A percentile compares a stretch with the other conserved stretches of the same genome.
phyloP scores from a whole-genome alignment of 495 filamentous ascomycete genomes.

The Aspergillus hancockii region DNA sequence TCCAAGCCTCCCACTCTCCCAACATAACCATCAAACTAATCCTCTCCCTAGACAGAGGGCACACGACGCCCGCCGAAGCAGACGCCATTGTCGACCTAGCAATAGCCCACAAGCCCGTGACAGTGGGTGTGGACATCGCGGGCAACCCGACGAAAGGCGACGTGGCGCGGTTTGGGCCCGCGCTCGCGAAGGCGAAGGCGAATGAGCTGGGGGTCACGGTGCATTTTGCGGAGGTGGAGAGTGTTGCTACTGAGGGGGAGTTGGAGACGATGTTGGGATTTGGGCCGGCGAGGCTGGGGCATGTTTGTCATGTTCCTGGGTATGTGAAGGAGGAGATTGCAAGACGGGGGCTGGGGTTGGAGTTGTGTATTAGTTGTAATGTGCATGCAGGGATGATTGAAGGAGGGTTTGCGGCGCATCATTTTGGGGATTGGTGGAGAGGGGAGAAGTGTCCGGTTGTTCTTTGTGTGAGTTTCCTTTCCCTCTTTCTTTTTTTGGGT shows the following conservation, averaged over 20 bases:
- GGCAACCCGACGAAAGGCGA: slow-evolving; percentile 70
- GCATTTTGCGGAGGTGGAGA: slow-evolving; percentile 73
- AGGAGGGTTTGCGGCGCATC: slow-evolving; percentile 68
- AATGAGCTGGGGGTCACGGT: slow-evolving; percentile 64
- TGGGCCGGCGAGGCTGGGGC: slow-evolving; percentile 70
- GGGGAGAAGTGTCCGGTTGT: slow-evolving; percentile 52
- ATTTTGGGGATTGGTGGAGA: slow-evolving; percentile 69
- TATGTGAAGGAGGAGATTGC: slow-evolving; percentile 56
- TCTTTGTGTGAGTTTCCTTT: slow-evolving; percentile 55
- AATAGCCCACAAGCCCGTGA: slow-evolving; percentile 50
- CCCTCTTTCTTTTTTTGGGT: slow-evolving; percentile 7
- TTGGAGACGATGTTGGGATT: slow-evolving; percentile 62
- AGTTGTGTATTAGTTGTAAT: slow-evolving; percentile 81
- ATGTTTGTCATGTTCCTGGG: slow-evolving; percentile 74
- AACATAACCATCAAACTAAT: slow-evolving; percentile 68
- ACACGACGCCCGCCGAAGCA: slow-evolving; percentile 57
- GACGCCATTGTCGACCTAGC: slow-evolving; percentile 64
- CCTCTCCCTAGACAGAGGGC: slow-evolving; percentile 71
- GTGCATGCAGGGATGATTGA: slow-evolving; percentile 72
- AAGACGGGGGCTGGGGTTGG: slow-evolving; percentile 58
- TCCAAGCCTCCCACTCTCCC: slow-evolving; percentile 26
- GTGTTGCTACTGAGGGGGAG: slow-evolving; percentile 55
- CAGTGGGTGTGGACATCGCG: slow-evolving; percentile 81
- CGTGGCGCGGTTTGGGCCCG: slow-evolving; percentile 54
- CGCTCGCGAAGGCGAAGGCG: slow-evolving; percentile 56